Base-by-base conservation (phyloP, 1,284 basidiomycete genomes). In the Meripilus lineatus region DNA sequence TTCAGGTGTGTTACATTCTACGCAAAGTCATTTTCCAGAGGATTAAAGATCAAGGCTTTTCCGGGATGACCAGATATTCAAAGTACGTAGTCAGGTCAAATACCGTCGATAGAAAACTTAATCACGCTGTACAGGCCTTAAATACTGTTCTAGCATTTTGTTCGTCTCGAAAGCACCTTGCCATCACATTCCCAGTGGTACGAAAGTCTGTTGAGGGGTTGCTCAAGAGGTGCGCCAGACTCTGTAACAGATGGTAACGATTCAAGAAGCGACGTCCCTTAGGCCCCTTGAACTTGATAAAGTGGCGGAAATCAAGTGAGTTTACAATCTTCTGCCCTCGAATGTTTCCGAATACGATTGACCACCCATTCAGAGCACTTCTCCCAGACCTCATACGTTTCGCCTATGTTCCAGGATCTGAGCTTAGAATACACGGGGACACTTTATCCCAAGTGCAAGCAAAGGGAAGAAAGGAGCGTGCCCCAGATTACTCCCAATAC, bases 121-220 rank as follows among this genome's bases (percentile, higher is more conserved):
- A 13, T 25, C 14, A 38, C 37, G n/a, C 20, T 20, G 22, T 8
- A 35, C 38, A 93, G 85, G 89, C 92, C 14, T 68, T 95, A 47
- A 94, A 93, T 55, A 93, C 91, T 4, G 89, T 95, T 2, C 79
- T 93, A 42, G 90, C 89, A 0, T 95, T 95, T 57, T 78, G 90
- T 44, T 87, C 88, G 3, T 84, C 89, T 0, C 75, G 89, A 53
- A 90, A 90, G 54, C 82, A 90, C 51, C 67, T 95, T 40, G 85
- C 89, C 2, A 84, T 81, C 2, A 92, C 89, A 0, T 93, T 92
- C 58, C 72, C 83, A 4, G 76, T 81, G 5, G 75, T 94, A 28
- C 77, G 84, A 38, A 73, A 74, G 10, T 89, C 89, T 21, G 89
- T 92, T 1, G 89, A 94, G 65, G 71, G 74, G 33, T 69, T 93